A percentile compares a stretch with the other conserved stretches of the same genome.
phyloP scores from a whole-genome alignment of 2,329 filamentous ascomycete species.

The Exophiala viscosa region DNA sequence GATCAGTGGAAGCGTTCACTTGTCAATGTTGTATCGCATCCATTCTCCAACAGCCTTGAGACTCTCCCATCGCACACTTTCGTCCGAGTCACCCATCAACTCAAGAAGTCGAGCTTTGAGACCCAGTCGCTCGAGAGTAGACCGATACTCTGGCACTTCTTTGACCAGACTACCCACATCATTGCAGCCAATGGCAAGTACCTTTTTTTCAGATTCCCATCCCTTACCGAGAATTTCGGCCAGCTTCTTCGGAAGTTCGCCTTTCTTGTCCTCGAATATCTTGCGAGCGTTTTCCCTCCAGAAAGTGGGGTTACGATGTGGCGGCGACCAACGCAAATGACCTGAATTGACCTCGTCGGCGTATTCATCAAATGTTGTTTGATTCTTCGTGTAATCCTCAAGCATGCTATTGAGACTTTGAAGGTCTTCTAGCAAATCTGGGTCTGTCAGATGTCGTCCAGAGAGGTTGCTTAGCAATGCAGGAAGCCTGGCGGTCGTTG shows the following conservation, averaged over 20 bases:
- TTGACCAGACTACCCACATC: conserved; percentile 86
- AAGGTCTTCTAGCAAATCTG: conserved; percentile 49
- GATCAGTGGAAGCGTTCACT: conserved; percentile 28
- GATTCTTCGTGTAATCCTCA: conserved; percentile 75
- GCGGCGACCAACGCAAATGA: conserved; percentile 87
- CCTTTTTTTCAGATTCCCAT: conserved; percentile 80
- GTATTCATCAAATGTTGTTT: conserved; percentile 66
- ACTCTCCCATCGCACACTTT: conserved; percentile 89
- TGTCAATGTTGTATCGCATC: conserved; percentile 66
- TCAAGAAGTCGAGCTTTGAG: conserved; percentile 88
- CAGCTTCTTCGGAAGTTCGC: conserved; percentile 72
- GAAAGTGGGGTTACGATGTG: conserved; percentile 80
- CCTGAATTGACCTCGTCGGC: conserved; percentile 80
- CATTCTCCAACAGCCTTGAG: conserved; percentile 77
- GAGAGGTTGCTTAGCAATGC: conserved; percentile 56
- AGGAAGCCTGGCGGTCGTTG: conserved; percentile 79
- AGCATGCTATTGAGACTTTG: conserved; percentile 60
- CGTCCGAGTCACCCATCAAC: conserved; percentile 84
- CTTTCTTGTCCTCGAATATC: conserved; percentile 79
- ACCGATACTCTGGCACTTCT: conserved; percentile 79
- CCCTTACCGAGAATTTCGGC: conserved; percentile 80
- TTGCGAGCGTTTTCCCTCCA: conserved; percentile 88
- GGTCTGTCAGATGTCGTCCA: conserved; percentile 49
- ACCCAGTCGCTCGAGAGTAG: conserved; percentile 75
- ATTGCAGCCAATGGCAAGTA: conserved; percentile 88